phyloP scores from a whole-genome alignment of 495 filamentous ascomycete genomes.

The Penicillium diatomitis region DNA sequence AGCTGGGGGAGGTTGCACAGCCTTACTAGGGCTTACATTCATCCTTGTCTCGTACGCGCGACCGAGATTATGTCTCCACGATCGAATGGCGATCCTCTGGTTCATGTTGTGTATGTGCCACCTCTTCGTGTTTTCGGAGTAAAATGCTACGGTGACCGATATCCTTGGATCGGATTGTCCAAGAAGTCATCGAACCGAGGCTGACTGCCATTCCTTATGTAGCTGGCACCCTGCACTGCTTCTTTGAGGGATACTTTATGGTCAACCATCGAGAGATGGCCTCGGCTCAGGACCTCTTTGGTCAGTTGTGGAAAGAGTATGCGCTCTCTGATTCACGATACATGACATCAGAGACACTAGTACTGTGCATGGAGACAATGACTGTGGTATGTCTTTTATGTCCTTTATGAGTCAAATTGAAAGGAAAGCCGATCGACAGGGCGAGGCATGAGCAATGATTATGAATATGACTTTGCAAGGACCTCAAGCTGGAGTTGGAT shows the following conservation, averaged over 20 bases:
- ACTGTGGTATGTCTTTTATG: slow-evolving; percentile 51
- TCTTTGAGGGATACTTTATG: slow-evolving; percentile 83
- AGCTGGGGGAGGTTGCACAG: slow-evolving; percentile 42
- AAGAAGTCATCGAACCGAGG: neutral
- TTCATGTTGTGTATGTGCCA: slow-evolving; percentile 50
- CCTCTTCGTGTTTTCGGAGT: neutral
- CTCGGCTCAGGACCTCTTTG: slow-evolving; percentile 52
- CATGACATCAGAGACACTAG: slow-evolving; percentile 67
- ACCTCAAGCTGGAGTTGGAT: too few relatives aligned
- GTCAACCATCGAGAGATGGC: slow-evolving; percentile 54
- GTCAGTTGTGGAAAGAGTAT: slow-evolving; percentile 87
- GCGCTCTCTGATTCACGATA: slow-evolving; percentile 76
- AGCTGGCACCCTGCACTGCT: slow-evolving; percentile 63
- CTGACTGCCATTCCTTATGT: slow-evolving; percentile 1
- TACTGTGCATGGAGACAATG: slow-evolving; percentile 75
- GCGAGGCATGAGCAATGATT: too few relatives aligned
- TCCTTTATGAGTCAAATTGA: too few relatives aligned
- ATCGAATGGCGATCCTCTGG: slow-evolving; percentile 55
- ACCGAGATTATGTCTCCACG: slow-evolving; percentile 36
- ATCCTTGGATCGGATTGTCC: too few relatives aligned
- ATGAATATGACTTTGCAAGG: too few relatives aligned
- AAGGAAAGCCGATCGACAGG: too few relatives aligned
- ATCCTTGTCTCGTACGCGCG: slow-evolving; percentile 35
- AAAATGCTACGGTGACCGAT: too few relatives aligned
- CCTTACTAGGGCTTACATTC: slow-evolving; percentile 43